Evolutionary conservation across 805 yeast species (phyloP).

Genomic region (Kregervanrija delftensis): DNA sequence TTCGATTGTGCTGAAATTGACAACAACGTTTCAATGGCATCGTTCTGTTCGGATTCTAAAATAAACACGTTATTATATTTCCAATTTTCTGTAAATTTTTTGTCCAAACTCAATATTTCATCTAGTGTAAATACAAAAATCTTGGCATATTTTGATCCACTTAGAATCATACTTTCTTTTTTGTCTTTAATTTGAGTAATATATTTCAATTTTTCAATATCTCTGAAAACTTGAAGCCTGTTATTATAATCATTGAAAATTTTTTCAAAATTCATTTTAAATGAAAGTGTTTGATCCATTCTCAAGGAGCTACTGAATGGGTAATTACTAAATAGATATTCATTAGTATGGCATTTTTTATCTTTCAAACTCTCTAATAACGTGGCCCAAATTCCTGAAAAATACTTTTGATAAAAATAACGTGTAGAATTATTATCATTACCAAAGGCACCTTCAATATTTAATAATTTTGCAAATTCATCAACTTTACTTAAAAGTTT

Average conservation of each 20-base stretch:
- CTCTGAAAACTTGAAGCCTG: constrained; percentile 5
- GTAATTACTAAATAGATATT: too few relatives aligned
- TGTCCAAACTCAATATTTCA: constrained; percentile 2
- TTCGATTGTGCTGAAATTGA: too few relatives aligned
- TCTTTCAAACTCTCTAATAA: constrained; percentile 20
- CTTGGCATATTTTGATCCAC: not conserved
- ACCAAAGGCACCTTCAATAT: constrained; percentile 30
- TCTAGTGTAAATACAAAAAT: constrained; percentile 3
- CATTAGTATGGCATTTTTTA: constrained; percentile 3
- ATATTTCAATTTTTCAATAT: constrained; percentile 7
- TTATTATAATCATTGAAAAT: not conserved
- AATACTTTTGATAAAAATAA: constrained; percentile 23
- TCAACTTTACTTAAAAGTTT: constrained; percentile 21
- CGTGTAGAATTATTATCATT: constrained; percentile 31
- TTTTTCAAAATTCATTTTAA: too few relatives aligned
- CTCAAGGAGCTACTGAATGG: too few relatives aligned
- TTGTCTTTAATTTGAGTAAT: not conserved
- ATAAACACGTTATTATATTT: too few relatives aligned
- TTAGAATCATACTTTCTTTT: not conserved
- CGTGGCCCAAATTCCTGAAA: constrained; percentile 15
- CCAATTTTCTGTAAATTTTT: too few relatives aligned
- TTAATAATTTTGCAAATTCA: constrained; percentile 23
- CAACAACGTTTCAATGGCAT: too few relatives aligned
- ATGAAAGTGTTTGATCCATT: too few relatives aligned
- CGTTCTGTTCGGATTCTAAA: too few relatives aligned